Base-by-base conservation (phyloP, 2,329 filamentous ascomycete species). In the Parastagonospora avenae region DNA sequence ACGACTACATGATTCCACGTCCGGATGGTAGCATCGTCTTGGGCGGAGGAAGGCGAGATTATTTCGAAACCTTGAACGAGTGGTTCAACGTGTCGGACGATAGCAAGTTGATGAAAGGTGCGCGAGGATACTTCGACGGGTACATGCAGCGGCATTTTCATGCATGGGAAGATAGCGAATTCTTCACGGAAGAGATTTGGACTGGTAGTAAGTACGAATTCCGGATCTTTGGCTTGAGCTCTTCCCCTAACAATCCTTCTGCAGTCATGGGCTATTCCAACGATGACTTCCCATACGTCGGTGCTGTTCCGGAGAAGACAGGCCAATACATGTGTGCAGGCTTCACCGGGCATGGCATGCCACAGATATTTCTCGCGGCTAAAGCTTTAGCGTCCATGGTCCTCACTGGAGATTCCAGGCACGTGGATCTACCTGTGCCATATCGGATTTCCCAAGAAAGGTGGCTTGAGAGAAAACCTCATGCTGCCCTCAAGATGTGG, bases 1-100 rank as follows among this genome's bases (percentile, higher is more conserved):
- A 89, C 52, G 70, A 72, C 43, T 80, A 80, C 41, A 66, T 79
- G 8, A 77, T 79, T 39, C 74, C 75, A 10, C 73, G 78, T 24
- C 19, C 19, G 19, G 19, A 24, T 24, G 19, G 19, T 24, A 24
- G 19, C 19, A 24, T 24, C 19, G 19, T 24, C 19, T 24, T 24
- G 19, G 19, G 19, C 19, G 19, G 19, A 24, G 19, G 19, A 1
- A 60, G 65, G 38, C 48, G 58, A 11, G 62, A 62, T 2, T 79
- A 73, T 60, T 65, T 66, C 48, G 42, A 67, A 28, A 53, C 66
- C 29, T 15, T 54, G 16, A n/a, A 41, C 16, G 47, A 50, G 14
- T 57, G 54, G 52, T 57, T 51, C 11, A 41, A 55, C 14, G 52
- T 55, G 7, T 16, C 48, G n/a, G 54, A 57, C n/a, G 65, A 68